Evolutionary conservation across 2,329 filamentous ascomycete genomes (phyloP), one percentile per base, ranked within the genome.

Genomic region (Diplodia mutila): DNA sequence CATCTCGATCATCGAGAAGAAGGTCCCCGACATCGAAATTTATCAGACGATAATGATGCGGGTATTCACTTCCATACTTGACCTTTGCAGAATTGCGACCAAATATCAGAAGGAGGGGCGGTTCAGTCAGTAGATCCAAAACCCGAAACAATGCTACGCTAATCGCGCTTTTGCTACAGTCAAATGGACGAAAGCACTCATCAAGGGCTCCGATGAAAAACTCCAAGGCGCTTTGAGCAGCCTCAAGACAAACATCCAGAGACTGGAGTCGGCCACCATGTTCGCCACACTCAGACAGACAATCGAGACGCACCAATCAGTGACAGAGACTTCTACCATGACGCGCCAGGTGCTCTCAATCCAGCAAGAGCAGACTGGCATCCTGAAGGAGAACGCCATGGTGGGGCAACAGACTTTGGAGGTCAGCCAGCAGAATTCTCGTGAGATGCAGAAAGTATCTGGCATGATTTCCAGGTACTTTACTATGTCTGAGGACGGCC

Each of bases 41-140:
- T 79, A 79, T 48, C 72, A 76, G 57, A 76, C 74, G 32, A 78
- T 75, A 37, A 65, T 81, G 3, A 78, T 79, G 72, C 75, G 78
- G 11, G 79, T 80, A 0, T 81, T 81, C 59, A 74, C 73, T 1
- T 75, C 77, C 0, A 71, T 80, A 53, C 68, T 79, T 18, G 72
- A 69, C 7, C 71, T 80, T 66, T 78, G 77, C 32, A 74, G 73
- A 7, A 74, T 77, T 61, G 75, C 78, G 0, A 76, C 75, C 55
- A 76, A 78, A 25, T 67, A 66, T 51, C 14, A 67, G 39, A 23
- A 69, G 27, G 66, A 64, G 18, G 63, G 68, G 21, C 72, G 76
- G 8, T 78, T 80, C 54, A 76, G 78, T 63, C 76, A 76, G 54
- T 65, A 5, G 16, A 34, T 21, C n/a, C n/a, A 9, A 46, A 7